Conservation (phyloP, 345 rosid species). For the Acer negundo region DNA sequence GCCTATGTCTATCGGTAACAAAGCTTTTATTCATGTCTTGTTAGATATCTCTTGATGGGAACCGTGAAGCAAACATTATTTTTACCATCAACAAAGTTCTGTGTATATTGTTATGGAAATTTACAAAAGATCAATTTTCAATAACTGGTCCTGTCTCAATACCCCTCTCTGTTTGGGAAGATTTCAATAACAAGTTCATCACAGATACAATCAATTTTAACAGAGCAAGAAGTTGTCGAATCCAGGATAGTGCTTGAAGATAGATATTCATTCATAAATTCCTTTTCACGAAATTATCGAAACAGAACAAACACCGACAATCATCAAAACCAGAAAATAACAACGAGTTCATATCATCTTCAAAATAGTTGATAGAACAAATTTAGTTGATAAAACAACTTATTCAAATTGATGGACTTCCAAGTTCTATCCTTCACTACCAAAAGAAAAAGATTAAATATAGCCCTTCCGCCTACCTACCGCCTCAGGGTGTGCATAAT, state of each 20-base stretch:
- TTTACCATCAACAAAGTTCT: too few relatives aligned
- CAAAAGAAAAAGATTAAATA: not conserved
- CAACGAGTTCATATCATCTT: conserved; percentile 14
- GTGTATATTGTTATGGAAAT: too few relatives aligned
- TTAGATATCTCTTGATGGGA: too few relatives aligned
- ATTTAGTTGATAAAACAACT: not conserved
- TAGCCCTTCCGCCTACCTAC: conserved; percentile 42
- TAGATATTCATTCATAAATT: not conserved
- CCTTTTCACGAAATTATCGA: not conserved
- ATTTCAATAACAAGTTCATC: too few relatives aligned
- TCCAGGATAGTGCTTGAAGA: not conserved
- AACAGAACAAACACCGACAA: not conserved
- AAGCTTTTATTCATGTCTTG: too few relatives aligned
- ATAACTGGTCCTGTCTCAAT: too few relatives aligned
- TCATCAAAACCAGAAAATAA: conserved; percentile 3
- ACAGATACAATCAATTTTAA: not conserved
- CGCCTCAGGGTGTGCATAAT: conserved; percentile 75
- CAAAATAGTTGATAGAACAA: not conserved
- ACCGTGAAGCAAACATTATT: too few relatives aligned
- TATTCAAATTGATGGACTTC: conserved; percentile 15
- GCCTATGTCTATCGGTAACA: too few relatives aligned
- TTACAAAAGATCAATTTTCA: too few relatives aligned
- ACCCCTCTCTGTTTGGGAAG: too few relatives aligned
- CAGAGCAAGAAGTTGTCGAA: not conserved
- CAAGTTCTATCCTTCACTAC: not conserved